These are phyloP conservation scores for Pichia sp. DNA, from an alignment of 1,139 yeast genomes.

Conservation along the genomic window DNA sequence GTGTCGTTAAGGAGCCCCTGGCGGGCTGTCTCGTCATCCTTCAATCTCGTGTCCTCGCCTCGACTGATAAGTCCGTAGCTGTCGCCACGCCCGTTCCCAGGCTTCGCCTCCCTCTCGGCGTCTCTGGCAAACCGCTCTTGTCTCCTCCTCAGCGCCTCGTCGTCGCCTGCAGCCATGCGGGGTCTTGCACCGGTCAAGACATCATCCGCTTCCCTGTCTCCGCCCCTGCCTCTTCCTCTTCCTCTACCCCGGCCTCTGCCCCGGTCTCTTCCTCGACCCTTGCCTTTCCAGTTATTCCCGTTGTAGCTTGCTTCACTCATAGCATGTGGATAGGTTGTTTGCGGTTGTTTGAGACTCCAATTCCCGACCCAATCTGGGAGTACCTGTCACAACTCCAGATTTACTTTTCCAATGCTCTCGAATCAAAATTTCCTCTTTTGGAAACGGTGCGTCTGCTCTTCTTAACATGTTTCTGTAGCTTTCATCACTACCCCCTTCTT, in stretches of 20 bases:
- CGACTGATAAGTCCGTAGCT: conserved; percentile 53
- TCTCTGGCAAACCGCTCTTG: conserved; percentile 22
- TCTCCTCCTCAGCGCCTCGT: conserved; percentile 19
- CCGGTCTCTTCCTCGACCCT: background rate
- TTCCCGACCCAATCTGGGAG: too few species aligned
- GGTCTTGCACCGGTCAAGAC: too few species aligned
- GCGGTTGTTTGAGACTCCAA: background rate
- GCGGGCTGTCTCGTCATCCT: conserved; percentile 41
- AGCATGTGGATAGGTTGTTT: background rate
- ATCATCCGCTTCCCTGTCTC: background rate
- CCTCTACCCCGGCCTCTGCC: conserved; percentile 1
- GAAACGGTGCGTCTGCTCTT: background rate
- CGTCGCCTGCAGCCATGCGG: conserved; percentile 1
- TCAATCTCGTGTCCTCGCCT: conserved; percentile 53
- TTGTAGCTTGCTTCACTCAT: background rate
- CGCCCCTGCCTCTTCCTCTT: background rate
- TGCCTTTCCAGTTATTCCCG: background rate
- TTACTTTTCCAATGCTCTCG: background rate
- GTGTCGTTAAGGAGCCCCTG: conserved; percentile 34
- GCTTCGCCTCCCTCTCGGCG: conserved; percentile 11
- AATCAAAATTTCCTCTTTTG: conserved; percentile 1
- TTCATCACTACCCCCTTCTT: background rate
- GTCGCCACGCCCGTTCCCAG: conserved; percentile 13
- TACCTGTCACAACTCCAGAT: background rate
- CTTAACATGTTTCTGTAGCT: background rate